Evolutionary conservation across 805 yeast genomes (phyloP), one percentile per base, ranked within the genome.

Genomic region (Metschnikowia drakensbergensis): DNA sequence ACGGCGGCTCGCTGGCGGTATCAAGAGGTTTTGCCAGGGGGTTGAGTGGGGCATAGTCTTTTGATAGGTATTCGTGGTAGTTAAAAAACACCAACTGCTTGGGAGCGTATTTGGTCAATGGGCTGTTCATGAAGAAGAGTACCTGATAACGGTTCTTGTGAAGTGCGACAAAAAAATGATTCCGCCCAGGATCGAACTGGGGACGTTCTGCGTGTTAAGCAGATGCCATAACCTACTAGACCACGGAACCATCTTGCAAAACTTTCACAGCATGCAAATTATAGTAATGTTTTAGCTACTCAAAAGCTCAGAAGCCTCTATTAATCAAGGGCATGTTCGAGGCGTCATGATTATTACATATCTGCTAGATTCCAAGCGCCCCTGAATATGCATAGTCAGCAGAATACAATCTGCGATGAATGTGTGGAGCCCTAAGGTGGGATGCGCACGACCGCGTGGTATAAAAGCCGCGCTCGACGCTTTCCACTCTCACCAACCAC

Each of bases 61-160:
- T 28, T 9, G 68, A 66, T 3, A 76, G 55, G 58, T 69, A 82
- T 60, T 85, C 91, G 58, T 85, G 88, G 56, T 83, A 84, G 60
- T 86, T 85, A 74, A 82, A 85, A 60, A 81, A 83, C 5, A 49
- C 49, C 22, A 54, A 39, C 27, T 49, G 47, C 50, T 51, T 23
- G 65, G 53, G 23, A 28, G 54, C 50, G 48, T 62, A 57, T 46
- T 61, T 61, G 5, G 59, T 46, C 36, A 50, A 48, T 1, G 66
- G 65, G 37, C 50, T 53, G 43, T 60, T 57, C 62, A 60, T 54
- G 23, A 17, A 27, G 22, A 11, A 13, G n/a, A 8, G 39, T 25
- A 28, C 3, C 2, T 29, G 13, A 26, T 22, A 22, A 3, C 9
- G 22, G 22, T 37, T 26, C 13, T 37, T 37, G 40, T 26, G 30